Conservation (phyloP, 352 stramenopile genomes). For the Paralagenidium karlingii region DNA sequence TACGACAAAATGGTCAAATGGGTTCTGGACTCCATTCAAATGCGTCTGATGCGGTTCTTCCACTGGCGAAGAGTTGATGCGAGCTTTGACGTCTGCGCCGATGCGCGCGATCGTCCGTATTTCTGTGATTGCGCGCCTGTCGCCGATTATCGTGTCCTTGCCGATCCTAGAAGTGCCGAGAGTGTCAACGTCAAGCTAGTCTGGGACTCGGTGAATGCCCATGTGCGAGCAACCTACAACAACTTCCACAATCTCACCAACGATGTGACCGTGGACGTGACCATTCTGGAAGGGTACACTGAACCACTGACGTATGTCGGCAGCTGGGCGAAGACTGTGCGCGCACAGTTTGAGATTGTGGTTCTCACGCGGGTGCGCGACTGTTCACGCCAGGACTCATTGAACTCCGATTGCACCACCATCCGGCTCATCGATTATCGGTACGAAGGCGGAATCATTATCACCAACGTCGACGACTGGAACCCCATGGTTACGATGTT, state of each 20-base stretch:
- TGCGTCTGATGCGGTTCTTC: too few species aligned
- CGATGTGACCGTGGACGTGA: constrained; percentile 22
- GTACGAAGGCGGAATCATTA: constrained; percentile 31
- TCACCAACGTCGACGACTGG: constrained; percentile 40
- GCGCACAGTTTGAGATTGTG: constrained; percentile 39
- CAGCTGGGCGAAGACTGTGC: constrained; percentile 23
- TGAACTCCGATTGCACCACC: too few species aligned
- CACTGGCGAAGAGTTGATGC: too few species aligned
- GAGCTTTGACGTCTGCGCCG: constrained; percentile 29
- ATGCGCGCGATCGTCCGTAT: constrained; percentile 32
- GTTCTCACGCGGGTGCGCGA: constrained; percentile 27
- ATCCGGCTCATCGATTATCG: constrained; percentile 22
- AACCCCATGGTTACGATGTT: constrained; percentile 24
- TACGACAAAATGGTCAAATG: constrained; percentile 43
- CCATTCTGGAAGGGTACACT: constrained; percentile 30
- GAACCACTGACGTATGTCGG: constrained; percentile 33
- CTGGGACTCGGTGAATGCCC: too few species aligned
- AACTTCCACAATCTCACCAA: too few species aligned
- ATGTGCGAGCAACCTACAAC: too few species aligned
- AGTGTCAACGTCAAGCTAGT: too few species aligned
- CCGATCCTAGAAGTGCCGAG: too few species aligned
- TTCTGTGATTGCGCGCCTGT: too few species aligned
- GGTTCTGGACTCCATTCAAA: too few species aligned
- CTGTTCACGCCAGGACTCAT: constrained; percentile 5
- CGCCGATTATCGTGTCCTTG: too few species aligned